phyloP scores from a whole-genome alignment of 177 flowering plant genomes.

The Vitis hybrid region DNA sequence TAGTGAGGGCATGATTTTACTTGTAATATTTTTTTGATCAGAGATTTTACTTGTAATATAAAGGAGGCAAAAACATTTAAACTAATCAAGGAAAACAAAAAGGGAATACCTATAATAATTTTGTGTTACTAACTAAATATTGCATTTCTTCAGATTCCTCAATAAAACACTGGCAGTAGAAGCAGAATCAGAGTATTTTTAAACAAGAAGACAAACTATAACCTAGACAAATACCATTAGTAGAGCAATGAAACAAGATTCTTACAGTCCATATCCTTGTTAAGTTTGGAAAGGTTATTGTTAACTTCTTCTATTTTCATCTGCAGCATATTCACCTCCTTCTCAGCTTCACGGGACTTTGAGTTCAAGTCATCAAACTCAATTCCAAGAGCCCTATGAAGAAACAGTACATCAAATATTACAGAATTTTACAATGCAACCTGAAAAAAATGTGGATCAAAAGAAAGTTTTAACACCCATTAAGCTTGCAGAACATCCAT shows the following conservation, averaged over 20 bases:
- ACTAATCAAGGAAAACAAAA: too few species aligned
- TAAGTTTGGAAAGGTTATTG: slow-evolving; percentile 52
- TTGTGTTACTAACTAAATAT: neutral
- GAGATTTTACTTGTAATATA: neutral
- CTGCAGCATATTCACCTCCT: slow-evolving; percentile 75
- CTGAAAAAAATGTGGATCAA: neutral
- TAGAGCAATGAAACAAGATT: slow-evolving; percentile 6
- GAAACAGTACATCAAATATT: neutral
- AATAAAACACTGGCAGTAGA: neutral
- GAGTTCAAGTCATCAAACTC: slow-evolving; percentile 78
- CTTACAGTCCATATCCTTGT: slow-evolving; percentile 82
- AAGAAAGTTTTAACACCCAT: neutral
- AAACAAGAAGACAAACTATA: neutral
- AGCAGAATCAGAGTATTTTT: neutral
- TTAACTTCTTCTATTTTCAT: slow-evolving; percentile 76
- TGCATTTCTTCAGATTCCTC: neutral
- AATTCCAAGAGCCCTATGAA: slow-evolving; percentile 47
- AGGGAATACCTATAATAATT: neutral
- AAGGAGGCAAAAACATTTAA: too few species aligned
- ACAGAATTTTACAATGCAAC: neutral
- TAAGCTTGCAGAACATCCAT: neutral
- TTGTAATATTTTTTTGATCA: neutral
- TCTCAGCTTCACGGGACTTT: slow-evolving; percentile 83
- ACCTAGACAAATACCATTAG: neutral
- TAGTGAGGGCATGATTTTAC: neutral